Conservation (phyloP, 1,139 yeast species). For the Kodamaea alishanica region DNA sequence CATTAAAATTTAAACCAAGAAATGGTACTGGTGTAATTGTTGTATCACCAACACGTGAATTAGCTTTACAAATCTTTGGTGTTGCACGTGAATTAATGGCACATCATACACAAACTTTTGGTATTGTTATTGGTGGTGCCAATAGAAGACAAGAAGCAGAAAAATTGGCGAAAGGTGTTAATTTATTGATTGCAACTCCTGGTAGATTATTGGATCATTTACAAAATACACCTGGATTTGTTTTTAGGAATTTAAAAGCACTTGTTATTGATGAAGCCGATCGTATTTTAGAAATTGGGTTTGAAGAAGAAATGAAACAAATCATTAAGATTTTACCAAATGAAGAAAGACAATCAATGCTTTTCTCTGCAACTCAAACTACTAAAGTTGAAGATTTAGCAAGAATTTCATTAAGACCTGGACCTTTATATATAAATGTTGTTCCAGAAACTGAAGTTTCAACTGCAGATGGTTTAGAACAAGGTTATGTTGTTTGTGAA, state of each 20-base stretch:
- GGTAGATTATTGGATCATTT: conserved; percentile 95
- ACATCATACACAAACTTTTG: conserved; percentile 88
- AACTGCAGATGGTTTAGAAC: conserved; percentile 95
- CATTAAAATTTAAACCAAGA: conserved; percentile 86
- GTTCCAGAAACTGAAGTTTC: conserved; percentile 79
- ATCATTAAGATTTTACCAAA: conserved; percentile 90
- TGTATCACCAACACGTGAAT: conserved; percentile 85
- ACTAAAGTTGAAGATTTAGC: conserved; percentile 98
- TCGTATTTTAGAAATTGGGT: conserved; percentile 93
- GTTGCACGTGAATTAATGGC: conserved; percentile 93
- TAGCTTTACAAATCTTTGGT: conserved; percentile 95
- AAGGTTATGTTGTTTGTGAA: conserved; percentile 96
- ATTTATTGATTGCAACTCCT: conserved; percentile 91
- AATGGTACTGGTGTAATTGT: conserved; percentile 89
- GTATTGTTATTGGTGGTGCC: conserved; percentile 97
- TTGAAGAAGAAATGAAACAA: conserved; percentile 98
- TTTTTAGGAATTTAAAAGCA: conserved; percentile 91
- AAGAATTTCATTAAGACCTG: conserved; percentile 89
- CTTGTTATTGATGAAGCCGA: conserved; percentile 96
- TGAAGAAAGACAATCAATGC: conserved; percentile 93
- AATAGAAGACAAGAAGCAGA: conserved; percentile 97
- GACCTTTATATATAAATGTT: conserved; percentile 94
- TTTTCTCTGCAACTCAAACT: conserved; percentile 97
- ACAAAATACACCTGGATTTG: conserved; percentile 92
- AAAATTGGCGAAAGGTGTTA: conserved; percentile 89